Conservation (phyloP, 129 eudicot species). For the Scalesia atractyloides region DNA sequence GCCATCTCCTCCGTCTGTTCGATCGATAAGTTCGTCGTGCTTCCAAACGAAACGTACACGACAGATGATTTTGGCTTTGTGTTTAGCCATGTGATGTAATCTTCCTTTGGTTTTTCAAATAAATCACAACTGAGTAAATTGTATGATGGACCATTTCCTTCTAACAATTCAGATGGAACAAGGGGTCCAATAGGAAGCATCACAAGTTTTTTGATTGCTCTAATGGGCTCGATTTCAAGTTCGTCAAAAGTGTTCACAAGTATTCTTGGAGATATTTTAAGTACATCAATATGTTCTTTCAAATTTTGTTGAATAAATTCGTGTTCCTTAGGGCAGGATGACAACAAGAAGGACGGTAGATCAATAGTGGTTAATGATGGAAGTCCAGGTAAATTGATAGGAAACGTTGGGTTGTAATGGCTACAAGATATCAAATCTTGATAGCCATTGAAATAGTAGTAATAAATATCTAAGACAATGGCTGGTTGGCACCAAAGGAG, state of each 20-base stretch:
- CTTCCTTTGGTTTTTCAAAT: slow-evolving; percentile 6
- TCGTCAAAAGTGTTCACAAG: slow-evolving; percentile 24
- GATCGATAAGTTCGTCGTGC: slow-evolving; percentile 41
- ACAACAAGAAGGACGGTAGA: slow-evolving; percentile 34
- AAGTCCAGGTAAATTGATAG: slow-evolving; percentile 36
- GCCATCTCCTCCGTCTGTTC: slow-evolving; percentile 57
- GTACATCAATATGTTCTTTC: slow-evolving; percentile 22
- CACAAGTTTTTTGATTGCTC: slow-evolving; percentile 19
- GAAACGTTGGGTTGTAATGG: neutral
- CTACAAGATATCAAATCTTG: neutral
- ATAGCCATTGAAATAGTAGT: slow-evolving; percentile 40
- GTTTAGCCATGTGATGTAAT: slow-evolving; percentile 42
- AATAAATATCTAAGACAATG: slow-evolving; percentile 37
- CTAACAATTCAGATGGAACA: slow-evolving; percentile 15
- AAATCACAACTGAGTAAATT: neutral
- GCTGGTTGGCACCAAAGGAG: slow-evolving; percentile 63
- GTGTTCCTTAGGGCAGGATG: slow-evolving; percentile 19
- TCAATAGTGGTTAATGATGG: slow-evolving; percentile 21
- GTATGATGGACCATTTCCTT: neutral
- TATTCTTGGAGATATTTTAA: slow-evolving; percentile 23
- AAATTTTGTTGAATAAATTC: neutral
- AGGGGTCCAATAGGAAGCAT: slow-evolving; percentile 28
- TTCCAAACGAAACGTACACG: slow-evolving; percentile 57
- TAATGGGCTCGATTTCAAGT: slow-evolving; percentile 15
- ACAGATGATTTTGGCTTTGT: slow-evolving; percentile 48